phyloP scores from a whole-genome alignment of 2,329 filamentous ascomycete species.

The Elsinoe ampelina region DNA sequence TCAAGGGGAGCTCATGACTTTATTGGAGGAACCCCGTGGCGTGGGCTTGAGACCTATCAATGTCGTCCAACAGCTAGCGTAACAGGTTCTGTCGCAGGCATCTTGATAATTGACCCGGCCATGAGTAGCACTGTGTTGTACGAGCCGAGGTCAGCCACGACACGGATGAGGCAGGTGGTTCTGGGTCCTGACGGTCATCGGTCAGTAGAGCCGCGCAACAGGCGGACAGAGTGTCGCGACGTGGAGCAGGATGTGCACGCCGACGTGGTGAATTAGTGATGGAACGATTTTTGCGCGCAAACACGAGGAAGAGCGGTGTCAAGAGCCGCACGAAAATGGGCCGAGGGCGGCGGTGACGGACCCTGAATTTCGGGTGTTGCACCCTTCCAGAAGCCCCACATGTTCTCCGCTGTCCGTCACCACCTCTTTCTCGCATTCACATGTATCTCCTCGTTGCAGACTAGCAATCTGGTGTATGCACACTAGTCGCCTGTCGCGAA shows the following conservation, averaged over 20 bases:
- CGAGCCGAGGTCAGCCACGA: background rate
- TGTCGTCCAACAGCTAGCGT: background rate
- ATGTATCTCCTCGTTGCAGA: background rate
- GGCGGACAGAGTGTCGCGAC: too few relatives aligned
- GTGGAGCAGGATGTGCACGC: too few relatives aligned
- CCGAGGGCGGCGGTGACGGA: background rate
- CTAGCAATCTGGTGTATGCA: background rate
- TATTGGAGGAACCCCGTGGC: too few relatives aligned
- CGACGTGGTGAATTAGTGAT: too few relatives aligned
- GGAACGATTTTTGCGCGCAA: background rate
- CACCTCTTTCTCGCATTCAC: background rate
- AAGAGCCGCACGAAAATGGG: background rate
- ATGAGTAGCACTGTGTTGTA: background rate
- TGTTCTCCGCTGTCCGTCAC: constrained; percentile 1
- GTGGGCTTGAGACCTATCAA: too few relatives aligned
- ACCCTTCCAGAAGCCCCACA: constrained; percentile 5
- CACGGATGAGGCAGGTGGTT: background rate
- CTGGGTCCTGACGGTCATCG: background rate
- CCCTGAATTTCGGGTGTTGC: background rate
- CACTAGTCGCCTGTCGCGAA: background rate
- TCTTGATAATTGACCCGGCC: background rate
- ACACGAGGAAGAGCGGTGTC: background rate
- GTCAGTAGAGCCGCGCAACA: too few relatives aligned
- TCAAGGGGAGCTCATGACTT: too few relatives aligned
- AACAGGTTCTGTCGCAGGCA: background rate